These are phyloP conservation scores for Zea luxurians DNA, from an alignment of 176 grass and related monocot species.

Conservation along the genomic window DNA sequence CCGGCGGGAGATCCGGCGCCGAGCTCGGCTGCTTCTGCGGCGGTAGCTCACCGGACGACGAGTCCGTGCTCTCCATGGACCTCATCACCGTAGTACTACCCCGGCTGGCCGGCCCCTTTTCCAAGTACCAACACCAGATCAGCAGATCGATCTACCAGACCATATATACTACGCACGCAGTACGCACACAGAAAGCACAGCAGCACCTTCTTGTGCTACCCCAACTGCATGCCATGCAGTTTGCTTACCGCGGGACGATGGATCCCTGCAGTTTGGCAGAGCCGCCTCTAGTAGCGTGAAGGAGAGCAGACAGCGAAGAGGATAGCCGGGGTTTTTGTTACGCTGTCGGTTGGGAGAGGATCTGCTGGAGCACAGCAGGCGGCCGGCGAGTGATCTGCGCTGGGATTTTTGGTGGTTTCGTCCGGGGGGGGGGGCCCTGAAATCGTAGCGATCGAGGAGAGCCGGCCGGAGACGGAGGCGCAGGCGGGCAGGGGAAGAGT, in stretches of 20 bases:
- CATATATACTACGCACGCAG: not conserved
- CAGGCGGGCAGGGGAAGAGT: not conserved
- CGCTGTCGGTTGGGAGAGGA: conserved; percentile 27
- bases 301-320: conserved; percentile 22
- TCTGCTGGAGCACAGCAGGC: not conserved
- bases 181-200: not conserved
- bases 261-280: conserved; percentile 6
- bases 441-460: conserved; percentile 17
- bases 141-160: conserved; percentile 17
- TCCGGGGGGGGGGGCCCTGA: not conserved
- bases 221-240: conserved; percentile 4
- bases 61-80: conserved; percentile 68
- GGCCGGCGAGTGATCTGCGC: conserved; percentile 44
- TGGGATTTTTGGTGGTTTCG: conserved; percentile 30
- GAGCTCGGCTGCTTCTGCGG: conserved; percentile 48
- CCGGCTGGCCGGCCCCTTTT: not conserved
- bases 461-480: conserved; percentile 28
- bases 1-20: conserved; percentile 74
- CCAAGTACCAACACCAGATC: not conserved
- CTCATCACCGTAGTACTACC: conserved; percentile 9
- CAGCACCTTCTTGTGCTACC: not conserved
- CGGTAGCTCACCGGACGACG: conserved; percentile 58
- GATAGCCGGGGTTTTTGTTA: conserved; percentile 36
- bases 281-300: conserved; percentile 30
- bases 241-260: not conserved